Evolutionary conservation across 768 basidiomycete genomes (phyloP), one percentile per base, ranked within the genome.

Genomic region (Asterophora parasitica): DNA sequence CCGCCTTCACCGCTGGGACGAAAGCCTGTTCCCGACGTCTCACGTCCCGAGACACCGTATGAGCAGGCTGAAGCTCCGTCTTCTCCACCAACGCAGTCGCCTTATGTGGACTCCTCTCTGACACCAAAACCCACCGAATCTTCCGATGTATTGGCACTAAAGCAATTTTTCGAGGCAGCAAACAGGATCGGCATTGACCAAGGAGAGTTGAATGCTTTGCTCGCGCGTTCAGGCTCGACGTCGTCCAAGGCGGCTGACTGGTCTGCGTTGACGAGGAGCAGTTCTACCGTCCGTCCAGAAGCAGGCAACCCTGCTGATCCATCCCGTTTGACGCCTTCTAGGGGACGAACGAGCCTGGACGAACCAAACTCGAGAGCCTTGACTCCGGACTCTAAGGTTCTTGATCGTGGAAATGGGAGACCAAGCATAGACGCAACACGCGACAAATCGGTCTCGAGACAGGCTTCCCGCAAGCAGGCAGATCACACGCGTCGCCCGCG

Each of bases 141-240:
- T 42, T 58, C 75, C 33, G 53, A 55, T 39, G 41, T 50, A 47
- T 42, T 12, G 17, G 68, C 69, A 42, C 67, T 91, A 46, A 78
- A 74, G 61, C 85, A 88, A 60, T 65, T 92, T 19, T 88, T 87
- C 54, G 79, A 82, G 58, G 89, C 88, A 17, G 89, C 86, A 1
- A 75, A 72, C 10, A 81, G 81, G 56, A 77, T 91, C 31, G 88
- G 88, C 26, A 74, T 92, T 30, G 85, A 90, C 65, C 82, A 82
- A 57, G 72, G 65, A 12, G 87, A 79, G 23, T 62, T 92, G 51
- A 85, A 78, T 41, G 88, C 82, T 47, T 65, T 92, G 27, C 67
- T 92, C 35, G 73, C 76, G 47, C 85, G 89, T 30, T 88, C 88
- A 42, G 76, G 77, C 26, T 85, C 88, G 15, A 72, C 78, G 17